Evolutionary conservation across 352 stramenopile genomes (phyloP).

Genomic region (Phytophthora capsici): DNA sequence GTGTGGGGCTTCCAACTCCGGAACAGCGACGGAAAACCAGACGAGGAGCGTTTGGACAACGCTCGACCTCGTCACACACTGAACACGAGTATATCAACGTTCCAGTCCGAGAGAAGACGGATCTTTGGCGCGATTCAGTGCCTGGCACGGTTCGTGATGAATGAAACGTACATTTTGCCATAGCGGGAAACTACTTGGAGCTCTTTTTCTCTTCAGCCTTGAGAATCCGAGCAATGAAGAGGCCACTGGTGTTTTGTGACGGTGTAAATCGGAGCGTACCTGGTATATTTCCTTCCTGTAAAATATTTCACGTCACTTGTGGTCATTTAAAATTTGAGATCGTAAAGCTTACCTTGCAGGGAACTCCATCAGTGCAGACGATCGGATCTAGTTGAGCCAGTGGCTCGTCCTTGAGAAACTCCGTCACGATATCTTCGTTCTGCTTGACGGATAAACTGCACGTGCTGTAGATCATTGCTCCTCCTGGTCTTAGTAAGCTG

Average conservation of each 20-base stretch:
- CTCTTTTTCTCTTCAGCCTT: conserved; percentile 26
- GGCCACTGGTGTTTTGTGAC: conserved; percentile 67
- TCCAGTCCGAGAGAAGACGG: conserved; percentile 4
- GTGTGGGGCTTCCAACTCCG: background rate
- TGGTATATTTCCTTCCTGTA: conserved; percentile 51
- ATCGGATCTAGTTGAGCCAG: conserved; percentile 49
- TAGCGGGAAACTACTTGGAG: background rate
- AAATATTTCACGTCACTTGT: background rate
- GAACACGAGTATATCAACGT: conserved; percentile 2
- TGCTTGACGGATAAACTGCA: conserved; percentile 93
- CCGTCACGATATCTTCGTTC: conserved; percentile 93
- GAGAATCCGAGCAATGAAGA: conserved; percentile 76
- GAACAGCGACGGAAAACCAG: conserved; percentile 11
- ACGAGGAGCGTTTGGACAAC: conserved; percentile 23
- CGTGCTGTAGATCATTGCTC: conserved; percentile 95
- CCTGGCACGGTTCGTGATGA: conserved; percentile 20
- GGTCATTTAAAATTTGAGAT: background rate
- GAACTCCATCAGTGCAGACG: conserved; percentile 40
- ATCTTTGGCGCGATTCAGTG: background rate
- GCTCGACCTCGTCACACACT: conserved; percentile 2
- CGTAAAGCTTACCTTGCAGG: conserved; percentile 49
- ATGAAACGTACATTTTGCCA: background rate
- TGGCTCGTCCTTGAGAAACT: conserved; percentile 68
- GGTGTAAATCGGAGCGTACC: conserved; percentile 79
- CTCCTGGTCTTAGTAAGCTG: conserved; percentile 83